These are phyloP conservation scores for Exophiala dermatitidis DNA, from an alignment of 2,329 filamentous ascomycete species.

Conservation along the genomic window DNA sequence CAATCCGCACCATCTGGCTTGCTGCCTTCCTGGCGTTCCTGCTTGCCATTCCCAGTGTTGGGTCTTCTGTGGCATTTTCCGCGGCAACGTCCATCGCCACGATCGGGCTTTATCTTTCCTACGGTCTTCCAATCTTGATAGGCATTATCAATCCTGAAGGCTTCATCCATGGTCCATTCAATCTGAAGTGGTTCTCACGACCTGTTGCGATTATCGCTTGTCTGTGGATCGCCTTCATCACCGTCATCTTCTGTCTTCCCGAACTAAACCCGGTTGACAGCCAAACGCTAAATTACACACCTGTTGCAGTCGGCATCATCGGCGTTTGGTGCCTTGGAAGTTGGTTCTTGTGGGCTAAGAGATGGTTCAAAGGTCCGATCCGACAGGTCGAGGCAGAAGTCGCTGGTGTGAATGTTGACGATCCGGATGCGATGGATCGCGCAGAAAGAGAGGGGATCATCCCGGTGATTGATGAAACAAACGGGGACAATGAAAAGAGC, in stretches of 20 bases:
- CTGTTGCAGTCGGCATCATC: slow-evolving; percentile 54
- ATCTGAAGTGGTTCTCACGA: slow-evolving; percentile 42
- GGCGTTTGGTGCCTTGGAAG: slow-evolving; percentile 40
- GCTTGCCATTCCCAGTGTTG: slow-evolving; percentile 50
- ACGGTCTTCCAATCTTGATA: slow-evolving; percentile 51
- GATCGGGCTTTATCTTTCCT: slow-evolving; percentile 52
- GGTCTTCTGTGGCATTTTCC: slow-evolving; percentile 49
- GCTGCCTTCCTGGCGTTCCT: slow-evolving; percentile 49
- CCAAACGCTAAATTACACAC: slow-evolving; percentile 55
- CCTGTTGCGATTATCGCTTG: slow-evolving; percentile 44
- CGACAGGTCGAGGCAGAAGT: slow-evolving; percentile 47
- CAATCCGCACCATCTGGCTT: slow-evolving; percentile 47
- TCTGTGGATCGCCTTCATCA: slow-evolving; percentile 50
- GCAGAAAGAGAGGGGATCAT: slow-evolving; percentile 31
- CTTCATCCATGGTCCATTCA: slow-evolving; percentile 53
- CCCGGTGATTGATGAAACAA: slow-evolving; percentile 9
- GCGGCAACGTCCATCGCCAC: slow-evolving; percentile 55
- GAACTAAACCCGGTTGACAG: slow-evolving; percentile 49
- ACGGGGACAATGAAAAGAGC: slow-evolving; percentile 18
- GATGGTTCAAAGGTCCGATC: slow-evolving; percentile 53
- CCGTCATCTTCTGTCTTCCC: slow-evolving; percentile 52
- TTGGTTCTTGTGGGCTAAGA: slow-evolving; percentile 49
- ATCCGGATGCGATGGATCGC: slow-evolving; percentile 41
- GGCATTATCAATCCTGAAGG: slow-evolving; percentile 46
- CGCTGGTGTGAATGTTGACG: slow-evolving; percentile 43